These are phyloP conservation scores for Solanum neorickii DNA, from an alignment of 257 asterid species.

Conservation along the genomic window DNA sequence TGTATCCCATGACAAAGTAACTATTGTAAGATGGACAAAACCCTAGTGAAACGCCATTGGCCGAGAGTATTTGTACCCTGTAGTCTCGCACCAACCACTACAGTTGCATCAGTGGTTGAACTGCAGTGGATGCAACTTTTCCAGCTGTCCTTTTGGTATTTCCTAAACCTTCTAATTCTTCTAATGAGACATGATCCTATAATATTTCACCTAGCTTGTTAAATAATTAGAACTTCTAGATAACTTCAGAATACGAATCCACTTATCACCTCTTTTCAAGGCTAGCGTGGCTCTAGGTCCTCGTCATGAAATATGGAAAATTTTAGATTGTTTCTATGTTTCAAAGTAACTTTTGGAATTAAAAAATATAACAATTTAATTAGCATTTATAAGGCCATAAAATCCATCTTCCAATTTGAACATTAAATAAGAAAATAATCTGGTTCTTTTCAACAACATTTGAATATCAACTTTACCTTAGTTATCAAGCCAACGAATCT, in stretches of 20 bases:
- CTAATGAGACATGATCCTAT: no score
- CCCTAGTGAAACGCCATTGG: background rate
- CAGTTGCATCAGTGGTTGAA: no score
- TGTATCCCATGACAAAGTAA: background rate
- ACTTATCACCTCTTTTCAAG: background rate
- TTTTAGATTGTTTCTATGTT: background rate
- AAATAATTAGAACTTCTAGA: no score
- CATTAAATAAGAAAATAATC: conserved; percentile 45
- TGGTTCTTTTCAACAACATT: background rate
- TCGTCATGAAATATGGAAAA: background rate
- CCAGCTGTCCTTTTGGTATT: no score
- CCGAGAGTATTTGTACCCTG: background rate
- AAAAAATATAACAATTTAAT: background rate
- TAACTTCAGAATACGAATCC: background rate
- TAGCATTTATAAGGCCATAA: conserved; percentile 6
- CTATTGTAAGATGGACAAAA: background rate
- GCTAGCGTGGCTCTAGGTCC: background rate
- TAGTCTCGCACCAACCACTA: no score
- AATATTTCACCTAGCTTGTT: no score
- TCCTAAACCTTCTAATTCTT: no score
- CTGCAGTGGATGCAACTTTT: no score
- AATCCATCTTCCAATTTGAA: conserved; percentile 4
- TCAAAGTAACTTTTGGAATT: background rate
- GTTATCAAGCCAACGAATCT: conserved; percentile 46
- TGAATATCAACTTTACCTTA: conserved; percentile 26